These are phyloP conservation scores for Penicillium macrosclerotiorum DNA, from an alignment of 495 filamentous ascomycete species.

Conservation along the genomic window DNA sequence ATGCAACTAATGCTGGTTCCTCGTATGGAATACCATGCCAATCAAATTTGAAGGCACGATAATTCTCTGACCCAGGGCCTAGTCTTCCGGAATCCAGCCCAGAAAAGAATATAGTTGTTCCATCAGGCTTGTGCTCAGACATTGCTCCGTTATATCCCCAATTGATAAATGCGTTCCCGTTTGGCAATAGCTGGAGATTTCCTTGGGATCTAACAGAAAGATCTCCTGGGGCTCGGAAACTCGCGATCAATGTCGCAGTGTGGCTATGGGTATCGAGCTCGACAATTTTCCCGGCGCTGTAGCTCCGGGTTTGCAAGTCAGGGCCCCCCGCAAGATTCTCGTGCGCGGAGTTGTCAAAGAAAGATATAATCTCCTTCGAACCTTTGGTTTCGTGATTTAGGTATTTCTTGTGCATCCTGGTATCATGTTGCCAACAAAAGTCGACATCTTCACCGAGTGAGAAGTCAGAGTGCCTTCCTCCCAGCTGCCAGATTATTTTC, in stretches of 20 bases:
- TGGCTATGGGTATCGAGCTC: slow-evolving; percentile 37
- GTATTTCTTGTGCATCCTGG: slow-evolving; percentile 33
- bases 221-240: slow-evolving; percentile 33
- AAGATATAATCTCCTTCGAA: slow-evolving; percentile 38
- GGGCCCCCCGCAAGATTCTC: slow-evolving; percentile 25
- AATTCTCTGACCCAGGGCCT: slow-evolving; percentile 15
- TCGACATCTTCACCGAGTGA: slow-evolving; percentile 24
- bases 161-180: slow-evolving; percentile 48
- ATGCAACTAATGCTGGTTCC: slow-evolving; percentile 21
- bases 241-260: slow-evolving; percentile 31
- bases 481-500: slow-evolving; percentile 49
- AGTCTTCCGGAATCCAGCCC: slow-evolving; percentile 12
- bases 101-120: slow-evolving; percentile 38
- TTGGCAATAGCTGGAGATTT: slow-evolving; percentile 48
- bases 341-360: slow-evolving; percentile 45
- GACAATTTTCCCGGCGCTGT: slow-evolving; percentile 48
- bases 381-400: slow-evolving; percentile 36
- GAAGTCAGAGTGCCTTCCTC: slow-evolving; percentile 37
- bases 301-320: slow-evolving; percentile 17
- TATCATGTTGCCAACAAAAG: slow-evolving; percentile 54
- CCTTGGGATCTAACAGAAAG: slow-evolving; percentile 50
- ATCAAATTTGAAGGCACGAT: slow-evolving; percentile 18
- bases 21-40: slow-evolving; percentile 18
- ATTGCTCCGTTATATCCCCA: slow-evolving; percentile 49
- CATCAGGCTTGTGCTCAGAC: slow-evolving; percentile 45